Evolutionary conservation across 2,329 filamentous ascomycete genomes (phyloP).

Genomic region (Fusarium illudens): DNA sequence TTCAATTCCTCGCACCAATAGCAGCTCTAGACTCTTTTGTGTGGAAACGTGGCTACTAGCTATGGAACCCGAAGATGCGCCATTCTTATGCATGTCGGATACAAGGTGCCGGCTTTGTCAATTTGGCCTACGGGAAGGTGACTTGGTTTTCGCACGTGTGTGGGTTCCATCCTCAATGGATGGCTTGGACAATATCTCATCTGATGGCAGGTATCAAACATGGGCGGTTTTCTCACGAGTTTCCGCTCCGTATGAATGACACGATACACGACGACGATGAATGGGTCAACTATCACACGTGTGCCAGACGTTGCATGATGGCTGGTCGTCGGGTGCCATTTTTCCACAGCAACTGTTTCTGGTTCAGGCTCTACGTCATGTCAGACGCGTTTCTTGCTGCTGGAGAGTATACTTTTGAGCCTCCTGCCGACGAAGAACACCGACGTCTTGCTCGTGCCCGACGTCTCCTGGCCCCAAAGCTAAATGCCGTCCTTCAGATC

Average conservation of each 20-base stretch:
- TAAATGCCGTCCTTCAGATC: slow-evolving; percentile 2
- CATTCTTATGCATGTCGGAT: slow-evolving; percentile 27
- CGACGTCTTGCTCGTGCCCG: not conserved
- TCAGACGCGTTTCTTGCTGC: slow-evolving; percentile 15
- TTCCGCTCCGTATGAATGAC: slow-evolving; percentile 2
- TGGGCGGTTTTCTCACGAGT: slow-evolving; percentile 14
- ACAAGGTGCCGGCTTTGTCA: slow-evolving; percentile 22
- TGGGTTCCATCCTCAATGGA: not conserved
- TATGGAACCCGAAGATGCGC: slow-evolving; percentile 14
- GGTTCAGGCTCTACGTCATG: slow-evolving; percentile 9
- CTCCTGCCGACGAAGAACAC: not conserved
- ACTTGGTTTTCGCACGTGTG: slow-evolving; percentile 20
- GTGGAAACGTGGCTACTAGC: not conserved
- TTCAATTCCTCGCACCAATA: not conserved
- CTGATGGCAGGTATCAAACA: slow-evolving; percentile 3
- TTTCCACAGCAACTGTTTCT: slow-evolving; percentile 18
- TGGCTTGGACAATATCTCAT: slow-evolving; percentile 3
- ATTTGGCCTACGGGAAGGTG: slow-evolving; percentile 12
- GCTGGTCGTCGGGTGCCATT: slow-evolving; percentile 14
- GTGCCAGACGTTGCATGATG: slow-evolving; percentile 1
- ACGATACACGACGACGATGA: slow-evolving; percentile 7
- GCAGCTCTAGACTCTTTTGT: not conserved
- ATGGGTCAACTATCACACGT: slow-evolving; percentile 15
- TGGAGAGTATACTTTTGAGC: slow-evolving; percentile 12
- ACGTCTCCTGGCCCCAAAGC: not conserved